Percentiles rank a stretch among this genome's conserved stretches.
phyloP scores from a whole-genome alignment of 2,329 filamentous ascomycete genomes.

The Paecilomyces formosus region DNA sequence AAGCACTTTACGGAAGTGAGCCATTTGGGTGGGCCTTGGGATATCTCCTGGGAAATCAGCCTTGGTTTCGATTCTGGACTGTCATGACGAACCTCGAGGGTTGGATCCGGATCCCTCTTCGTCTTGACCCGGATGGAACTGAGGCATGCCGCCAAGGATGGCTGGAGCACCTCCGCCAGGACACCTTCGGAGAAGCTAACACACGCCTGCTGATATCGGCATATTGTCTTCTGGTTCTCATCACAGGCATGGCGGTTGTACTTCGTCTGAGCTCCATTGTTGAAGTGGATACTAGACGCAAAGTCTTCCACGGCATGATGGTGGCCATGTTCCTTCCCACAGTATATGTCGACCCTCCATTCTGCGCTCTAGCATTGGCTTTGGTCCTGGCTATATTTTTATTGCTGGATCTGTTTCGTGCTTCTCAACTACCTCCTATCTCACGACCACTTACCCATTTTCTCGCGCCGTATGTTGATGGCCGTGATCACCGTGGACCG shows the following conservation, averaged over 20 bases:
- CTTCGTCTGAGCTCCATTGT: slow-evolving; percentile 66
- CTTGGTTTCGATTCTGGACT: slow-evolving; percentile 63
- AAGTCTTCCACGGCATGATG: slow-evolving; percentile 98
- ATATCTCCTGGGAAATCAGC: slow-evolving; percentile 77
- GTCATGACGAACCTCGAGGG: slow-evolving; percentile 59
- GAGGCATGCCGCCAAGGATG: slow-evolving; percentile 48
- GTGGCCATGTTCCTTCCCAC: slow-evolving; percentile 89
- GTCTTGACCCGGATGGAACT: slow-evolving; percentile 20
- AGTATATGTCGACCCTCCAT: slow-evolving; percentile 79
- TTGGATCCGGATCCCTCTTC: slow-evolving; percentile 67
- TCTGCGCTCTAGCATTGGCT: slow-evolving; percentile 69
- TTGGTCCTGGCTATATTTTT: slow-evolving; percentile 78
- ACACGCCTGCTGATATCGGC: slow-evolving; percentile 67
- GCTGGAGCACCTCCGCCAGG: slow-evolving; percentile 58
- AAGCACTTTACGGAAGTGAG: slow-evolving; percentile 65
- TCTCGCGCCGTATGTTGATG: slow-evolving; percentile 88
- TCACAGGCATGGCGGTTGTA: slow-evolving; percentile 65
- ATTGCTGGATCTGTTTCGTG: slow-evolving; percentile 79
- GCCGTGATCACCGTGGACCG: slow-evolving; percentile 82
- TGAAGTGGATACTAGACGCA: slow-evolving; percentile 91
- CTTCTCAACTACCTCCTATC: slow-evolving; percentile 83
- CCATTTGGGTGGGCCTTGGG: slow-evolving; percentile 88
- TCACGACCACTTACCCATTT: slow-evolving; percentile 81
- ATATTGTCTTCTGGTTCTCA: slow-evolving; percentile 67
- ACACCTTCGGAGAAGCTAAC: slow-evolving; percentile 65